Base-by-base conservation (phyloP, 345 rosid genomes). In the Sapria himalayana region DNA sequence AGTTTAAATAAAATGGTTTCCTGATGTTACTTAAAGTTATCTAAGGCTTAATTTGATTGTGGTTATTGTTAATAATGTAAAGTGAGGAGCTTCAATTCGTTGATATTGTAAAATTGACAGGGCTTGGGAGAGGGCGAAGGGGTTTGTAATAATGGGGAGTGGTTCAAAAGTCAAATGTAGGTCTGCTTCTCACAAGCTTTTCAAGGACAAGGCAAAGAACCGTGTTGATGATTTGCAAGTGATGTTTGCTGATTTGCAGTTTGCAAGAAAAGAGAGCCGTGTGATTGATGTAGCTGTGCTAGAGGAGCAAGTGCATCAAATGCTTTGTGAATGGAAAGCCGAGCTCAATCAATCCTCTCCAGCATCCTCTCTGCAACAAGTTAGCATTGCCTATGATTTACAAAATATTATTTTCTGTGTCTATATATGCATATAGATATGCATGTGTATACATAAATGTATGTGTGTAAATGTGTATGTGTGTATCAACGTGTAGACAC, bases 321-420 rank as follows among this genome's bases (percentile, higher is more conserved):
- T 84, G 99, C 95, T 91, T 15, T 78, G 95, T 5, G 99, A 91
- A 41, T 91, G 99, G 99, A 91, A 84, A 59, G 48, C 95, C 0
- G 99, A 91, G 67, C 99, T 91, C 55, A 80, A 91, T 23, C 95
- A 91, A 58, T 93, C 99, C 3, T 84, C 99, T 56, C 93, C 99
- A 0, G 85, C 96, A 1, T 71, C 95, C 22, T 91, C 99, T 43
- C 49, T 84, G 78, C 99, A 84, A 61, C 99, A 91, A 58, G 99
- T 91, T 63, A 73, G 54, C 33, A 43, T 56, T 42, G 17, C 24
- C 22, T 41, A 15, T 32, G 7, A 2, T 1, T 20, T 32, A 23
- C 29, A 19, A 25, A 17, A 31, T 33, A 52, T 19, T 33, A 37
- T 49, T 57, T 60, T 34, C 36, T 29, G 41, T 11, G 7, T 45